Evolutionary conservation across 2,329 filamentous ascomycete genomes (phyloP).

Genomic region (Cladosporium sp.): DNA sequence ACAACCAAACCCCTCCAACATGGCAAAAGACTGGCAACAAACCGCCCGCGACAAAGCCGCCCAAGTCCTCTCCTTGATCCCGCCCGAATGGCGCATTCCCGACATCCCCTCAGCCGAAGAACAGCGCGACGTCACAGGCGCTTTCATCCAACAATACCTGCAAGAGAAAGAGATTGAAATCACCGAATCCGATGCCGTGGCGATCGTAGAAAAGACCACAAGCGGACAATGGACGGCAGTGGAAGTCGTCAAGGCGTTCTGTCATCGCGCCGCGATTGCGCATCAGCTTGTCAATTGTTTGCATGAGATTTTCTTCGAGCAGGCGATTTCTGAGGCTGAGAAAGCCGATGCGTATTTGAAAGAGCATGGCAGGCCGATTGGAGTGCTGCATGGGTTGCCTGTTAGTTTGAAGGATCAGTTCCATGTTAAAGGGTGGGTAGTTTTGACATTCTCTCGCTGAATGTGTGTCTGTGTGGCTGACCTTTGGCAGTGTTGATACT

Average conservation of each 20-base stretch:
- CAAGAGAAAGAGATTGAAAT: slow-evolving; percentile 52
- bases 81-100: slow-evolving; percentile 51
- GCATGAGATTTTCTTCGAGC: slow-evolving; percentile 47
- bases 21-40: slow-evolving; percentile 43
- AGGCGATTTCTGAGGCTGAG: slow-evolving; percentile 39
- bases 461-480: slow-evolving; percentile 40
- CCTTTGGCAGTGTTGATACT: slow-evolving; percentile 32
- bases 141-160: slow-evolving; percentile 54
- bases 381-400: slow-evolving; percentile 45
- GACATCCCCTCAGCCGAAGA: slow-evolving; percentile 46
- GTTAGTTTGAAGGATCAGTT: slow-evolving; percentile 48
- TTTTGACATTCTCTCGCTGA: background rate
- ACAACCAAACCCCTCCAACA: slow-evolving; percentile 18
- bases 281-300: slow-evolving; percentile 45
- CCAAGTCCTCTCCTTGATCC: slow-evolving; percentile 51
- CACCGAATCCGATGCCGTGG: slow-evolving; percentile 55
- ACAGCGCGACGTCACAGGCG: slow-evolving; percentile 52
- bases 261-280: slow-evolving; percentile 31
- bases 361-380: slow-evolving; percentile 35
- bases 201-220: slow-evolving; percentile 51
- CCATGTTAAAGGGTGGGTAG: slow-evolving; percentile 36
- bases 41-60: slow-evolving; percentile 51
- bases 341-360: slow-evolving; percentile 38
- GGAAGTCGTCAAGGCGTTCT: slow-evolving; percentile 51
- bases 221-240: slow-evolving; percentile 53